A percentile compares a stretch with the other conserved stretches of the same genome.
These are phyloP conservation scores for Lasiodiplodia sp. DNA, from an alignment of 2,329 filamentous ascomycete genomes.

Conservation along the genomic window DNA sequence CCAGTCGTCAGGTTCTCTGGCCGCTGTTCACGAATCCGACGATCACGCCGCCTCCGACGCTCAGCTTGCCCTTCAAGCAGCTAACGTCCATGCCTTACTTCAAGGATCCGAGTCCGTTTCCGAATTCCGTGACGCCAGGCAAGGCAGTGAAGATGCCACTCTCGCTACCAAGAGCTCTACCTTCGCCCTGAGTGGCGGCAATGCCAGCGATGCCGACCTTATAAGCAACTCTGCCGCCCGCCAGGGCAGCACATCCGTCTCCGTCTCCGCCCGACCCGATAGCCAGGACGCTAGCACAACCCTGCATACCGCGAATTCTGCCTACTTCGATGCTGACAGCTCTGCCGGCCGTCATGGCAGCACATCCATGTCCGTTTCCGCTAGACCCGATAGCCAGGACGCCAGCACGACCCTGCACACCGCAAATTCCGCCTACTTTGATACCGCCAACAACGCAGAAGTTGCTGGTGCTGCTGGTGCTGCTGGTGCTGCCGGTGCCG, in stretches of 20 bases:
- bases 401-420: constrained; percentile 9
- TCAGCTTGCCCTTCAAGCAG: neutral
- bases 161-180: constrained; percentile 4
- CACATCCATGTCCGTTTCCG: constrained; percentile 1
- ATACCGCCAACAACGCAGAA: neutral
- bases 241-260: constrained; percentile 3
- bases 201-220: neutral
- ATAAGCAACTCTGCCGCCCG: neutral
- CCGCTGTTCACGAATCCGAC: constrained; percentile 14
- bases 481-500: no score
- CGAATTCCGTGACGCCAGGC: constrained; percentile 2
- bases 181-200: neutral
- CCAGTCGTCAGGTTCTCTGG: constrained; percentile 16
- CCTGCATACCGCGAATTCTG: constrained; percentile 12
- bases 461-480: neutral
- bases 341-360: neutral
- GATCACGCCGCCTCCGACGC: neutral
- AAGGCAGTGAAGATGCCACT: constrained; percentile 7
- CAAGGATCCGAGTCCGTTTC: neutral
- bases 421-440: constrained; percentile 12
- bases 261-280: constrained; percentile 1
- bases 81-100: neutral
- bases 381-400: constrained; percentile 12
- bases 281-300: constrained; percentile 12
- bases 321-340: neutral